Evolutionary conservation across 1,139 yeast genomes (phyloP), one percentile per base, ranked within the genome.

Genomic region (Hansenula sp.): DNA sequence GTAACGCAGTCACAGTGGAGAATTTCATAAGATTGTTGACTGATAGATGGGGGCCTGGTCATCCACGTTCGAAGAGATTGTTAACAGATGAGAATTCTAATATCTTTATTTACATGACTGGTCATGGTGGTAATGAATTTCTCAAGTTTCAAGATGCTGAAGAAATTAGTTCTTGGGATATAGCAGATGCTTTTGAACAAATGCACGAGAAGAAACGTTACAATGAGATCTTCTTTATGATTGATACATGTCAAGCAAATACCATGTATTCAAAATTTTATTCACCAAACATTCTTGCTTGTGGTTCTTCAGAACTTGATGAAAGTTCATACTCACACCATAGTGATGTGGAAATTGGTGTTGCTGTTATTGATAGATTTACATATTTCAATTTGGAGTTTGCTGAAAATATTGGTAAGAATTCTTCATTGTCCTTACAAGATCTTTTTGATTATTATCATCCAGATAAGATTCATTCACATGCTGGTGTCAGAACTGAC

Each of bases 81-180:
- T 68, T 90, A 48, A 89, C 97, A 0, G 97, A 92, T 64, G 97
- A 90, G 59, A 82, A 89, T 58, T 87, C 96, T 18, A 92, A 92
- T 60, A 88, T 92, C 38, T 87, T 92, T 62, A 85, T 92, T 30
- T 92, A 94, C 62, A 75, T 92, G 80, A 94, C 98, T 1, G 99
- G 99, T 14, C 99, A 92, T 63, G 99, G 99, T 14, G 99, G 99
- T 40, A 89, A 90, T 56, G 97, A 92, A 62, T 92, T 92, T 62
- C 74, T 94, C 53, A 92, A 92, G 64, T 92, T 92, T 63, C 99
- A 92, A 64, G 99, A 92, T 59, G 97, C 98, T 4, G 98, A 94
- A 61, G 98, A 92, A 60, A 89, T 92, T 44, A 90, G 96, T 2
- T 83, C 96, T 13, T 83, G 87, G 65, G 99, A 92, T 62, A 77